These are phyloP conservation scores for Leonotis leonurus DNA, from an alignment of 257 asterid species.

Conservation along the genomic window DNA sequence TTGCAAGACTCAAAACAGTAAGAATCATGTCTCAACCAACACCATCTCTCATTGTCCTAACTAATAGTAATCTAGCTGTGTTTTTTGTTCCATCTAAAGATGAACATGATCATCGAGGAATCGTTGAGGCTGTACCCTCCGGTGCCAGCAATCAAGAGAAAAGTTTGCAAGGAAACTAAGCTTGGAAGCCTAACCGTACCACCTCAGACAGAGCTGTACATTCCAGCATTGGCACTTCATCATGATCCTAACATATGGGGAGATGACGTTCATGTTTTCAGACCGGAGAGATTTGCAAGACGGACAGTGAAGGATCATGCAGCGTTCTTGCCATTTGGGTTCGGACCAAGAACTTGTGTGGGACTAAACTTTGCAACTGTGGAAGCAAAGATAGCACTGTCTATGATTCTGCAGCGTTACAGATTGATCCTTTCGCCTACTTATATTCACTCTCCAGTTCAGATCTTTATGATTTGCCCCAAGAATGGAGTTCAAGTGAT, in stretches of 20 bases:
- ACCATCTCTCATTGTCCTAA: neutral
- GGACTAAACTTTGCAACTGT: slow-evolving; percentile 49
- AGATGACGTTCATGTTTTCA: slow-evolving; percentile 44
- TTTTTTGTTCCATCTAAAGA: slow-evolving; percentile 14
- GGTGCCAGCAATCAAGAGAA: slow-evolving; percentile 44
- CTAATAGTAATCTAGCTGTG: neutral
- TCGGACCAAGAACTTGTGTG: slow-evolving; percentile 62
- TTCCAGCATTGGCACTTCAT: slow-evolving; percentile 55
- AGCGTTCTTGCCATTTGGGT: slow-evolving; percentile 60
- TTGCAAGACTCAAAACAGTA: slow-evolving; percentile 49
- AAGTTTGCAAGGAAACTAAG: slow-evolving; percentile 27
- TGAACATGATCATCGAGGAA: slow-evolving; percentile 57
- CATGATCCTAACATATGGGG: slow-evolving; percentile 66
- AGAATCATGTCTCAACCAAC: slow-evolving; percentile 12
- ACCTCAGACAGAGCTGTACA: slow-evolving; percentile 32
- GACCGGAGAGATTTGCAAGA: slow-evolving; percentile 44
- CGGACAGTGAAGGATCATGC: slow-evolving; percentile 37
- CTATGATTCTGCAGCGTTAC: slow-evolving; percentile 59
- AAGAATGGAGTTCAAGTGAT: slow-evolving; percentile 48
- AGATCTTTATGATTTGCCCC: slow-evolving; percentile 49
- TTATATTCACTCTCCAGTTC: slow-evolving; percentile 52
- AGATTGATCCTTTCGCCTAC: slow-evolving; percentile 36
- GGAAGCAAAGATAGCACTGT: slow-evolving; percentile 49
- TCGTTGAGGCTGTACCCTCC: slow-evolving; percentile 64
- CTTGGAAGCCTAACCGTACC: slow-evolving; percentile 40